phyloP scores from a whole-genome alignment of 257 asterid species.

The Penstemon barbatus region DNA sequence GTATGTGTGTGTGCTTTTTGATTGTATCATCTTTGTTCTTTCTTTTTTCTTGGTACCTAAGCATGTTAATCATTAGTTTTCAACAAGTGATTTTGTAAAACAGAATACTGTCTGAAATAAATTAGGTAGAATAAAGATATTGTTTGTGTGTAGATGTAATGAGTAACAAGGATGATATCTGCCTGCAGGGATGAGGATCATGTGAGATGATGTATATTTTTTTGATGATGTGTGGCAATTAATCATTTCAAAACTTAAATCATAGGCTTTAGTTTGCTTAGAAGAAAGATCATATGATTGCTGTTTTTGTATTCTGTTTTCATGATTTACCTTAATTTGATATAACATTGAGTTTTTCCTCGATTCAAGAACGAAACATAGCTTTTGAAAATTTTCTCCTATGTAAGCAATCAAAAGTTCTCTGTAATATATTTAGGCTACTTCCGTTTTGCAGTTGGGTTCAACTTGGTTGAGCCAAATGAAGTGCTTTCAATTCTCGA shows the following conservation, averaged over 20 bases:
- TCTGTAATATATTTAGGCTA: neutral
- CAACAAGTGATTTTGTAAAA: neutral
- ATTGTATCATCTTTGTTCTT: neutral
- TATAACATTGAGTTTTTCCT: too few species aligned
- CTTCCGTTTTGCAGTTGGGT: neutral
- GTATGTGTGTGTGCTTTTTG: too few species aligned
- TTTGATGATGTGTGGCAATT: neutral
- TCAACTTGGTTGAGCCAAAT: neutral
- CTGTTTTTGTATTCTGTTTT: neutral
- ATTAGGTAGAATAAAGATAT: neutral
- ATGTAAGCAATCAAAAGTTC: neutral
- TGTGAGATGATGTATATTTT: neutral
- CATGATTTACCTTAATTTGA: neutral
- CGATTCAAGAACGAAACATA: neutral
- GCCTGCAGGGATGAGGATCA: too few species aligned
- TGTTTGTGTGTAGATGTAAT: neutral
- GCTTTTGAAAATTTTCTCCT: neutral
- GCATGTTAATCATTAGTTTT: neutral
- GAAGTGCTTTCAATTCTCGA: conserved; percentile 31
- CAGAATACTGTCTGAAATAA: neutral
- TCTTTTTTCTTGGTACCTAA: neutral
- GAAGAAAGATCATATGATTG: neutral
- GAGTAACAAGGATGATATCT: too few species aligned
- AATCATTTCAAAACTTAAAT: neutral
- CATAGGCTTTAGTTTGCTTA: neutral